These are phyloP conservation scores for Keithomyces neogunnii DNA, from an alignment of 2,329 filamentous ascomycete species.

Conservation along the genomic window DNA sequence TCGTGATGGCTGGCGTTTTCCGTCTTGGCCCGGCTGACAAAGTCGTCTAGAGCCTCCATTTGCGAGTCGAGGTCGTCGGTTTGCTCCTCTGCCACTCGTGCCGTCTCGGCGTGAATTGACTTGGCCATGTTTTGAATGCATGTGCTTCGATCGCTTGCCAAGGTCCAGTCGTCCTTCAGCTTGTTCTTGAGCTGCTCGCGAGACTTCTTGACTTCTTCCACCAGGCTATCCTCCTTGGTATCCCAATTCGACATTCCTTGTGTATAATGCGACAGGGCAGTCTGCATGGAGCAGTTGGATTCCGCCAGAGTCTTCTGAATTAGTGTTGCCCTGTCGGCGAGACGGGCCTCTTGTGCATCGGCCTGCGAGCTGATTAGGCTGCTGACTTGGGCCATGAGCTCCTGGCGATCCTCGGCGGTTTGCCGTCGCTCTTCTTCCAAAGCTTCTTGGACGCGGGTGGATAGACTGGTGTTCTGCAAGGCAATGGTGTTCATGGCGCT, in stretches of 20 bases:
- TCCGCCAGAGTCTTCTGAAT: conserved; percentile 56
- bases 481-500: conserved; percentile 60
- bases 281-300: conserved; percentile 57
- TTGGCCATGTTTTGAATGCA: conserved; percentile 77
- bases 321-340: conserved; percentile 53
- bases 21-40: conserved; percentile 71
- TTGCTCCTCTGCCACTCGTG: conserved; percentile 83
- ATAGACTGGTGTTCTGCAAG: conserved; percentile 58
- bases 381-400: conserved; percentile 68
- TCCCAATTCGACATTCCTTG: conserved; percentile 69
- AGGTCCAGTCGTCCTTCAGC: conserved; percentile 79
- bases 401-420: conserved; percentile 64
- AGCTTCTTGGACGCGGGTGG: conserved; percentile 57
- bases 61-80: conserved; percentile 80
- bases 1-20: conserved; percentile 75
- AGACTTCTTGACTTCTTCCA: conserved; percentile 64
- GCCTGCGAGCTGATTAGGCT: conserved; percentile 67
- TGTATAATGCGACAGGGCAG: conserved; percentile 56
- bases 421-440: conserved; percentile 69
- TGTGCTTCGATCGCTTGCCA: conserved; percentile 70
- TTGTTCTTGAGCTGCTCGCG: conserved; percentile 71
- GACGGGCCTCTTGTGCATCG: conserved; percentile 62
- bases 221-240: conserved; percentile 56
- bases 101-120: conserved; percentile 82
- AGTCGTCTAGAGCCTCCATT: conserved; percentile 83